Conservation (phyloP, 208 protist species). For the Acanthamoeba lenticulata region DNA sequence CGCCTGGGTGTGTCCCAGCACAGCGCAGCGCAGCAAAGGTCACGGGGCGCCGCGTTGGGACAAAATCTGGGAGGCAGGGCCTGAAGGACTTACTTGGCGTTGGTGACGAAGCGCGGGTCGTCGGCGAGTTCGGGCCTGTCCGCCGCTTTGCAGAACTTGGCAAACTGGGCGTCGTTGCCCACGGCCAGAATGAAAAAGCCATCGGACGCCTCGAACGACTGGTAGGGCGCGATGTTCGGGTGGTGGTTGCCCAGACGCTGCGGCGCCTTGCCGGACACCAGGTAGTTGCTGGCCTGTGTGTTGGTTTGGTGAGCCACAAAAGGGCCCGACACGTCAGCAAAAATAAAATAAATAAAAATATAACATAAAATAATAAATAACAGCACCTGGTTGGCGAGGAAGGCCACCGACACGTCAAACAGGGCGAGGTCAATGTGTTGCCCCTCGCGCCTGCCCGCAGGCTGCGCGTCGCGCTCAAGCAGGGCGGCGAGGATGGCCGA, state of each 20-base stretch:
- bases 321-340: no score
- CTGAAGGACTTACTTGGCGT: neutral
- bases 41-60: neutral
- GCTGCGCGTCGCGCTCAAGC: neutral
- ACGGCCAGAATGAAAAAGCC: conserved; percentile 71
- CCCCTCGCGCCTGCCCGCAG: neutral
- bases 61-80: neutral
- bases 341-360: neutral
- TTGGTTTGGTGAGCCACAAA: no score
- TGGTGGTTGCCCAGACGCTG: conserved; percentile 75
- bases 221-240: conserved; percentile 73
- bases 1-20: conserved; percentile 4
- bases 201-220: conserved; percentile 35
- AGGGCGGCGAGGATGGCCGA: conserved; percentile 70
- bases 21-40: neutral
- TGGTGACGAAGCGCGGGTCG: neutral
- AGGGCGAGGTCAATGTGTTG: conserved; percentile 75
- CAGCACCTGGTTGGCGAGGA: conserved; percentile 46
- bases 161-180: conserved; percentile 74
- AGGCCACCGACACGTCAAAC: conserved; percentile 68
- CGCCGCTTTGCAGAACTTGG: conserved; percentile 34
- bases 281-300: conserved; percentile 39
- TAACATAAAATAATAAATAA: neutral
- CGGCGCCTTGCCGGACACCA: conserved; percentile 54
- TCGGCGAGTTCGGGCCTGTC: neutral